Percentiles rank a stretch among this genome's conserved stretches.
Conservation (phyloP, 352 stramenopile genomes). For the Albugo candida region DNA sequence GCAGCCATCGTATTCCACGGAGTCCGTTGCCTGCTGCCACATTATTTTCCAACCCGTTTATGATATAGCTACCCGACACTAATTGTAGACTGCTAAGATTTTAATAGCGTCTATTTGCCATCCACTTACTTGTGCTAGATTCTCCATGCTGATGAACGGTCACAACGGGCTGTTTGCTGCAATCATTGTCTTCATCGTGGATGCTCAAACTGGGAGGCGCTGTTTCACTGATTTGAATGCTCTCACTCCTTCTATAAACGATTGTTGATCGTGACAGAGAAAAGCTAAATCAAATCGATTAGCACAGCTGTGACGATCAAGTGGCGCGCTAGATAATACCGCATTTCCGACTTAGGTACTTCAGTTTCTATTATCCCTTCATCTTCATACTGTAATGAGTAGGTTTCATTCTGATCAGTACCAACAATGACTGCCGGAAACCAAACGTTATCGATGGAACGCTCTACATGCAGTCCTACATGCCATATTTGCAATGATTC, state of each 20-base stretch:
- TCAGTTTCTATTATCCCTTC: slow-evolving; percentile 11
- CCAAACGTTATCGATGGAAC: slow-evolving; percentile 56
- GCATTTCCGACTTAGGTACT: no score
- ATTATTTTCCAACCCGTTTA: slow-evolving; percentile 72
- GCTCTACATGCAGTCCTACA: slow-evolving; percentile 31
- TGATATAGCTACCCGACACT: slow-evolving; percentile 49
- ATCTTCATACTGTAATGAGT: slow-evolving; percentile 63
- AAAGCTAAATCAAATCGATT: slow-evolving; percentile 3
- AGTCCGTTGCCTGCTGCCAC: slow-evolving; percentile 58
- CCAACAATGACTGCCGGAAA: slow-evolving; percentile 44
- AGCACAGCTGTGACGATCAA: slow-evolving; percentile 1
- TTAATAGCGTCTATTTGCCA: background rate
- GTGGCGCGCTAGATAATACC: slow-evolving; percentile 11
- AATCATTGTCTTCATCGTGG: slow-evolving; percentile 37
- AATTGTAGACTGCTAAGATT: background rate
- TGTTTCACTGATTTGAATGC: background rate
- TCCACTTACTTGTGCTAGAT: slow-evolving; percentile 24
- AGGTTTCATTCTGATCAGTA: slow-evolving; percentile 25
- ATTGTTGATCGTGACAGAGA: background rate
- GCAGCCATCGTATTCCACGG: slow-evolving; percentile 58
- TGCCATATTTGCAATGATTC: slow-evolving; percentile 6
- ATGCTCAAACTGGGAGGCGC: slow-evolving; percentile 21
- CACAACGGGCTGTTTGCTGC: slow-evolving; percentile 44
- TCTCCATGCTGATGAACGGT: slow-evolving; percentile 60
- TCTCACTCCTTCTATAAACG: background rate